These are phyloP conservation scores for Neonectria ditissima DNA, from an alignment of 2,329 filamentous ascomycete genomes.

Conservation along the genomic window DNA sequence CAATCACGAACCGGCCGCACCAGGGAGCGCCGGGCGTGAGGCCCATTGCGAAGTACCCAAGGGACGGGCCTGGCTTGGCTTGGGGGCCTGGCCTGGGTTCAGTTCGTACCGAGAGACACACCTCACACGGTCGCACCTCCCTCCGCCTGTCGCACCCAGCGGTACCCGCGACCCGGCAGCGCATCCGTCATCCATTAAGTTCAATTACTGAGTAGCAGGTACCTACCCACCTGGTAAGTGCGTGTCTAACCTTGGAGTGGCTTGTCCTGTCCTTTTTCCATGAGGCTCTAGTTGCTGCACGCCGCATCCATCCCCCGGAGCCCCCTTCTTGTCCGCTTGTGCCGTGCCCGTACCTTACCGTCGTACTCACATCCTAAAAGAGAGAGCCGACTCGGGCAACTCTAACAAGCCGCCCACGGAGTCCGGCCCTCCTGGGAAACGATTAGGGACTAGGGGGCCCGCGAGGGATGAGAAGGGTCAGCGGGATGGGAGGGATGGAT, in stretches of 20 bases:
- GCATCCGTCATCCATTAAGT: neutral
- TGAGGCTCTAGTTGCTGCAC: neutral
- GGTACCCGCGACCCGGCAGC: constrained; percentile 2
- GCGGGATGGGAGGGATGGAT: constrained; percentile 5
- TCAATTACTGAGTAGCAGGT: neutral
- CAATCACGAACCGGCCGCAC: constrained; percentile 6
- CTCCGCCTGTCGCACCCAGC: constrained; percentile 5
- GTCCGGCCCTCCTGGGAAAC: constrained; percentile 13
- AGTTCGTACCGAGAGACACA: constrained; percentile 24
- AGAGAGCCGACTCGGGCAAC: constrained; percentile 10
- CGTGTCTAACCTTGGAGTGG: neutral
- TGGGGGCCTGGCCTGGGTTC: neutral
- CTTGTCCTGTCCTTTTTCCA: neutral
- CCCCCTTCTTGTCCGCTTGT: neutral
- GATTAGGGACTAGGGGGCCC: constrained; percentile 13
- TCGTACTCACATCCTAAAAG: constrained; percentile 1
- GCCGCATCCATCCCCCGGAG: too few relatives aligned
- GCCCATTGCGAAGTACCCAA: constrained; percentile 17
- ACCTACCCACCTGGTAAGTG: too few relatives aligned
- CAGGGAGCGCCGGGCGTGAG: constrained; percentile 5
- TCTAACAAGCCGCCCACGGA: constrained; percentile 9
- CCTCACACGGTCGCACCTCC: neutral
- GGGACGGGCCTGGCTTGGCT: neutral
- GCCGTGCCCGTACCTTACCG: constrained; percentile 1
- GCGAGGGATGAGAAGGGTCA: constrained; percentile 16